A percentile compares a stretch with the other conserved stretches of the same genome.
Evolutionary conservation across 352 stramenopile genomes (phyloP).

Genomic region (Elongisporangium senticosum): DNA sequence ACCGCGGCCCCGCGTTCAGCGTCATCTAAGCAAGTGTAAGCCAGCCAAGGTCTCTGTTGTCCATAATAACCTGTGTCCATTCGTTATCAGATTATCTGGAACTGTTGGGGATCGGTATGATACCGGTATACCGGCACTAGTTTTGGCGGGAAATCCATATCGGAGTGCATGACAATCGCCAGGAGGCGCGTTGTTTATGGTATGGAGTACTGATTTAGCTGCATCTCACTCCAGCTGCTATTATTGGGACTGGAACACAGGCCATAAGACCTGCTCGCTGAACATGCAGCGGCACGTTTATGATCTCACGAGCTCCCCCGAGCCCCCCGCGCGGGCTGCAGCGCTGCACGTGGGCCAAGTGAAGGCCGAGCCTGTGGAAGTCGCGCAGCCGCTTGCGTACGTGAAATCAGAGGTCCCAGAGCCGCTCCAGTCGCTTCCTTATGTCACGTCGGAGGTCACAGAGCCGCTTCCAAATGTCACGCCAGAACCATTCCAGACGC

Average conservation of each 20-base stretch:
- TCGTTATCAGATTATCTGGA: not conserved
- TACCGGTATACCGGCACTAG: not conserved
- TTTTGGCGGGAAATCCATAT: not conserved
- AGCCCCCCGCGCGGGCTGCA: not conserved
- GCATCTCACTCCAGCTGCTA: not conserved
- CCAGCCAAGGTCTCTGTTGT: not conserved
- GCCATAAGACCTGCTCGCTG: not conserved
- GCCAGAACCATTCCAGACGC: not conserved
- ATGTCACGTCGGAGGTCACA: not conserved
- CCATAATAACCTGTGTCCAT: not conserved
- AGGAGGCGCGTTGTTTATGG: not conserved
- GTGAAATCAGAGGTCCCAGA: not conserved
- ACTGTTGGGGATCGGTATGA: not conserved
- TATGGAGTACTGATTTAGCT: not conserved
- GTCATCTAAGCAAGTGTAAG: conserved; percentile 17
- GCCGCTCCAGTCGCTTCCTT: not conserved
- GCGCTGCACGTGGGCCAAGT: not conserved
- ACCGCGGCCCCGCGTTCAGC: conserved; percentile 17
- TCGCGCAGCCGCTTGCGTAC: too few species aligned
- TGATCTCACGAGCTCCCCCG: not conserved
- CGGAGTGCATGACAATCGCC: not conserved
- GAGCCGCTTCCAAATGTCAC: not conserved
- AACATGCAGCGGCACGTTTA: not conserved
- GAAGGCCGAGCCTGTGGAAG: not conserved
- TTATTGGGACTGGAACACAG: not conserved